Evolutionary conservation across 2,329 filamentous ascomycete species (phyloP), one percentile per base, ranked within the genome.

Genomic region (Plectosphaerella cucumerina): DNA sequence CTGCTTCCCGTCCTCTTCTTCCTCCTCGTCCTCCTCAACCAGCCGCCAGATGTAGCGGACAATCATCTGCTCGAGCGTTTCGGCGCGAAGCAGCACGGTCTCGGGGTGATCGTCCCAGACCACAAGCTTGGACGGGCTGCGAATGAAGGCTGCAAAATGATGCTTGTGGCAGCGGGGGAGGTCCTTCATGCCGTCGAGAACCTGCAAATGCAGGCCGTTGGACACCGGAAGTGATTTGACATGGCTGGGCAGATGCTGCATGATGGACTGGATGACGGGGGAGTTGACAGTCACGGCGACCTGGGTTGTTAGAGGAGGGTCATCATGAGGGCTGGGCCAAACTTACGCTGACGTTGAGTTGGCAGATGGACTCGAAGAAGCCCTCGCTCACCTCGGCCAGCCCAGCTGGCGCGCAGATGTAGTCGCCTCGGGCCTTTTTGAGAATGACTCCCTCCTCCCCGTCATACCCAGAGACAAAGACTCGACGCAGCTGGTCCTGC

Each of bases 201-300:
- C 77, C 59, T 87, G 84, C 8, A 87, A 66, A 20, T 78, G 78
- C 14, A 85, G 72, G 6, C 80, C 80, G 48, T 77, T 70, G 18
- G 74, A 66, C 12, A 87, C 69, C 9, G 84, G 81, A 10, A 87
- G 79, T 55, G 78, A 83, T 10, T 20, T 35, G 17, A 47, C 18
- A 15, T 23, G 14, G 15, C n/a, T 18, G 9, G 45, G 45, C 14
- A 47, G 18, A 3, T 34, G 34, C 15, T 79, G 70, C 21, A 71
- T 56, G 55, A 87, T 76, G 33, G 83, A 72, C 57, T 80, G 78
- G 60, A 86, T 82, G 44, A 86, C 77, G 54, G 76, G 73, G 3
- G 83, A 86, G 61, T 81, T 84, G 54, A 87, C 74, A 3, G 84
- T 87, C 76, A 87, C 84, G 47, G 83, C 83, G 58, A 77, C 81